Conservation (phyloP, 179 eudicot species). For the Sideroxylon spinosum region DNA sequence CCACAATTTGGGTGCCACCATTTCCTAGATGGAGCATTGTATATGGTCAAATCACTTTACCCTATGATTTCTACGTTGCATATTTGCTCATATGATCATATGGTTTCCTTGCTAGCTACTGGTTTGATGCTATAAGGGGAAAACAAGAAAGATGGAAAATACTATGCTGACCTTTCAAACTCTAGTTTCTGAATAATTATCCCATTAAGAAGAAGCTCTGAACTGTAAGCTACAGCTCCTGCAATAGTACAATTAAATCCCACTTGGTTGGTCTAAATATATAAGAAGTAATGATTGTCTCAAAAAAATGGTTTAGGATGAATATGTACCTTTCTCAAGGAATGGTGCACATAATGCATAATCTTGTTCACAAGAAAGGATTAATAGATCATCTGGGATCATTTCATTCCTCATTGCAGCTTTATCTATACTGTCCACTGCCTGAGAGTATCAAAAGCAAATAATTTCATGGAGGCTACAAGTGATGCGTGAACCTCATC, state of each 20-base stretch:
- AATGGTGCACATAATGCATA: conserved; percentile 47
- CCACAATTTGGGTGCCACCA: no score
- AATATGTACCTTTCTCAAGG: conserved; percentile 52
- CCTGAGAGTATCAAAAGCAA: conserved; percentile 39
- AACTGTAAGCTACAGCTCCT: conserved; percentile 56
- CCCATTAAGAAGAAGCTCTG: conserved; percentile 74
- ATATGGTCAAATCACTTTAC: no score
- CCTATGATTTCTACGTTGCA: not conserved
- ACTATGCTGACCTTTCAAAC: conserved; percentile 46
- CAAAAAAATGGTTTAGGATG: not conserved
- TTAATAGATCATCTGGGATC: conserved; percentile 43
- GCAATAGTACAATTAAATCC: conserved; percentile 20
- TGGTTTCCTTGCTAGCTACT: not conserved
- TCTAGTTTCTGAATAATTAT: conserved; percentile 64
- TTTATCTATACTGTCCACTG: conserved; percentile 37
- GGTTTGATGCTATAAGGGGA: not conserved
- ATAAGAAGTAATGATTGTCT: not conserved
- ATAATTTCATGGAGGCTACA: not conserved
- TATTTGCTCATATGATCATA: not conserved
- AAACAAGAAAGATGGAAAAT: not conserved
- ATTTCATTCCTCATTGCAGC: conserved; percentile 25
- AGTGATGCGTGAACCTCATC: not conserved
- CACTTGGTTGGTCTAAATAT: not conserved
- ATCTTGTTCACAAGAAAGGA: conserved; percentile 74
- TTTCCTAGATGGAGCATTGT: no score